phyloP scores from a whole-genome alignment of 176 grass and related monocot genomes.

The Lolium rigidum region DNA sequence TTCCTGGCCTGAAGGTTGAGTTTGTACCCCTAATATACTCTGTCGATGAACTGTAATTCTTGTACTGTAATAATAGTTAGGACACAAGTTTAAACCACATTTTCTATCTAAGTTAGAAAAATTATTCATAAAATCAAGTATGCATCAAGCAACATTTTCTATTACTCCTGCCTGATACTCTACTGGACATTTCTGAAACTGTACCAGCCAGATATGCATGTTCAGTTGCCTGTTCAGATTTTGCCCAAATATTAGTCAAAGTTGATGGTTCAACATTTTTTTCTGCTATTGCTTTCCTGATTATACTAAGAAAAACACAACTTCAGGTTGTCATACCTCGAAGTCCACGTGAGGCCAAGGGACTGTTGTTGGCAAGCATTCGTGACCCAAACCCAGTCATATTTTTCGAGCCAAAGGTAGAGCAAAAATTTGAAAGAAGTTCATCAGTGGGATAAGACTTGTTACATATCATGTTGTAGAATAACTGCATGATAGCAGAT shows the following conservation, averaged over 20 bases:
- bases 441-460: neutral
- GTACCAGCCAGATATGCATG: neutral
- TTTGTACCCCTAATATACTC: neutral
- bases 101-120: neutral
- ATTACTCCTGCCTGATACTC: neutral
- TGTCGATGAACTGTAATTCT: neutral
- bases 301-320: conserved; percentile 12
- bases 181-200: neutral
- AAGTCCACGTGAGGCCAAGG: conserved; percentile 88
- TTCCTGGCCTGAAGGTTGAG: conserved; percentile 92
- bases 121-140: neutral
- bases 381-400: conserved; percentile 90
- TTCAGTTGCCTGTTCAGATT: neutral
- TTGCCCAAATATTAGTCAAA: neutral
- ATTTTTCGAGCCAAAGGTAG: conserved; percentile 99
- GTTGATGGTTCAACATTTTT: neutral
- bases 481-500: neutral
- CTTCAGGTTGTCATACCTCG: conserved; percentile 94
- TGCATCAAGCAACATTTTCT: neutral
- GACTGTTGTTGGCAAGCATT: conserved; percentile 86
- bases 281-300: neutral
- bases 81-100: neutral
- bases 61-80: neutral
- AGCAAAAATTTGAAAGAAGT: neutral
- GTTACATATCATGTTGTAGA: neutral